Conservation (phyloP, 768 basidiomycete genomes). For the Amanita polypyramis region DNA sequence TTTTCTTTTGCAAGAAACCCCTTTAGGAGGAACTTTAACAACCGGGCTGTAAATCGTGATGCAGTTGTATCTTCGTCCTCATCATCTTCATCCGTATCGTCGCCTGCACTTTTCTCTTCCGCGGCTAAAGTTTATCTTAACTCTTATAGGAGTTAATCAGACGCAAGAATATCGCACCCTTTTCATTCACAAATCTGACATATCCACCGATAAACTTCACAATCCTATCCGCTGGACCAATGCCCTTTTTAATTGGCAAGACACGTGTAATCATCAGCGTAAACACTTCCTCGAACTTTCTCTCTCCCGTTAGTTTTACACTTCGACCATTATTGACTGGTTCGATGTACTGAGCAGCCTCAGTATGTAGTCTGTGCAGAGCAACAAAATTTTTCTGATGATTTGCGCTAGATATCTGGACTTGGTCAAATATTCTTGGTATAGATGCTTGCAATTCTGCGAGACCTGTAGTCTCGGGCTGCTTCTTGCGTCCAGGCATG, state of each 20-base stretch:
- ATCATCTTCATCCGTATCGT: slow-evolving; percentile 28
- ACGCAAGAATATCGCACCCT: slow-evolving; percentile 37
- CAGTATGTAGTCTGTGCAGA: slow-evolving; percentile 67
- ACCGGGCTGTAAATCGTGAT: slow-evolving; percentile 53
- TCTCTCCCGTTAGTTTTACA: slow-evolving; percentile 61
- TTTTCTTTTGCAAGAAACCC: slow-evolving; percentile 88
- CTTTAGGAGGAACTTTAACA: slow-evolving; percentile 58
- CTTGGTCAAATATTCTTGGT: slow-evolving; percentile 72
- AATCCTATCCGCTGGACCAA: slow-evolving; percentile 59
- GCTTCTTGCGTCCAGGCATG: slow-evolving; percentile 6
- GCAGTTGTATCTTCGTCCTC: slow-evolving; percentile 54
- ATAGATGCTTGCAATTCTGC: slow-evolving; percentile 17
- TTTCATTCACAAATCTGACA: slow-evolving; percentile 62
- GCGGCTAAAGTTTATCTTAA: slow-evolving; percentile 18
- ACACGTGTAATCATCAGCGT: slow-evolving; percentile 47
- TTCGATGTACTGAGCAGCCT: slow-evolving; percentile 47
- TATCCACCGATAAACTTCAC: slow-evolving; percentile 80
- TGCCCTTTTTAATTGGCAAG: slow-evolving; percentile 74
- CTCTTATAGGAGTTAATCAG: neutral
- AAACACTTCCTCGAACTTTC: slow-evolving; percentile 60
- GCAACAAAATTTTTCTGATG: slow-evolving; percentile 86
- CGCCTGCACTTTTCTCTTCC: slow-evolving; percentile 27
- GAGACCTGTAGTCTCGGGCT: neutral
- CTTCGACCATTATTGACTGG: slow-evolving; percentile 33
- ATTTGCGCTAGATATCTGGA: slow-evolving; percentile 60